phyloP scores from a whole-genome alignment of 2,329 filamentous ascomycete genomes.

The Huntiella moniliformis region DNA sequence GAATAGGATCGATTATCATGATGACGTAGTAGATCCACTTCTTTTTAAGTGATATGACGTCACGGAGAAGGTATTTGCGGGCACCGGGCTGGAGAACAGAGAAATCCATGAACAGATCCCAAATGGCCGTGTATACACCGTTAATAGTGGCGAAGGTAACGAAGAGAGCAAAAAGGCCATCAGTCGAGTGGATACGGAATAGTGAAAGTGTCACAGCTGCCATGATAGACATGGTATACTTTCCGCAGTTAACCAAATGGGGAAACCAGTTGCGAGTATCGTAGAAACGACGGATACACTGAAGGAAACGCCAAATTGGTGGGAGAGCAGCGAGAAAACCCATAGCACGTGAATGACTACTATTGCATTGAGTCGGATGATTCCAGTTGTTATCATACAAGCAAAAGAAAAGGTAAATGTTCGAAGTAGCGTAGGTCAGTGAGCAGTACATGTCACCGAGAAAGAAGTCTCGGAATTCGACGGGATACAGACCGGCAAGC shows the following conservation, averaged over 20 bases:
- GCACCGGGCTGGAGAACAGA: conserved; percentile 66
- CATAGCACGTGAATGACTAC: conserved; percentile 59
- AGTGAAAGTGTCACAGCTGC: conserved; percentile 63
- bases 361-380: conserved; percentile 62
- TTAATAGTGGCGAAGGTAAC: conserved; percentile 69
- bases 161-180: conserved; percentile 47
- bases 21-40: conserved; percentile 73
- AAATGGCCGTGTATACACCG: conserved; percentile 62
- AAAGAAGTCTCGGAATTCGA: conserved; percentile 96
- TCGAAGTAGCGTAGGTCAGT: conserved; percentile 66
- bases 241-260: conserved; percentile 79
- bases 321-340: conserved; percentile 75
- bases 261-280: conserved; percentile 81
- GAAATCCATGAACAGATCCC: conserved; percentile 96
- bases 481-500: conserved; percentile 71
- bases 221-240: conserved; percentile 72
- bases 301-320: conserved; percentile 74
- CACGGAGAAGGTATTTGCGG: conserved; percentile 48
- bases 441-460: conserved; percentile 96
- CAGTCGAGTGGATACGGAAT: conserved; percentile 53
- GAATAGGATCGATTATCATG: conserved; percentile 63
- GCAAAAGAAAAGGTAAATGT: conserved; percentile 86
- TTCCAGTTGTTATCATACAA: conserved; percentile 68
- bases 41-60: conserved; percentile 60
- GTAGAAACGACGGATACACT: conserved; percentile 75